Base-by-base conservation (phyloP, 345 rosid species). In the Excoecaria agallocha region DNA sequence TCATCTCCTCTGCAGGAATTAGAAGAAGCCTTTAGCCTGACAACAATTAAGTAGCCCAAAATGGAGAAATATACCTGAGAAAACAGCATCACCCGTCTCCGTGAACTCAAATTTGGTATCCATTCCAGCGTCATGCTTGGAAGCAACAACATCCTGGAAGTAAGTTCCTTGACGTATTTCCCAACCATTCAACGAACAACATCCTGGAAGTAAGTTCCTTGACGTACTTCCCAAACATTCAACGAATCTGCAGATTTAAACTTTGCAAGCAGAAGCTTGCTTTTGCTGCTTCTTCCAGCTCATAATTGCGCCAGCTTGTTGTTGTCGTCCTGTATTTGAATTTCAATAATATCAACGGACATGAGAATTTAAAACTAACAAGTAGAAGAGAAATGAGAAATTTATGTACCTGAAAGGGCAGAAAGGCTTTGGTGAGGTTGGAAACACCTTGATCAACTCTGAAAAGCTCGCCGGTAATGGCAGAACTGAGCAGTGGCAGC, bases 401-500 rank as follows among this genome's bases (percentile, higher is more conserved):
- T 10, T 43, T 10, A 43, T 13, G 66, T 38, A 91, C 94, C 97
- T 92, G 97, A 68, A 94, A n/a, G n/a, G n/a, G n/a, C n/a, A n/a
- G n/a, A n/a, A n/a, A 84, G 67, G 98, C 90, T 80, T 94, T 94
- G 54, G 95, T 81, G 77, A 95, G 90, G 76, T 92, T 92, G 82
- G 85, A 92, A 81, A 94, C 98, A 25, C 98, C 97, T 70, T 82
- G 85, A 82, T 94, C 98, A 81, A 94, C 98, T 66, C 98, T 85
- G 76, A 73, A 77, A 74, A 94, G 98, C 78, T 94, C 96, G 3
- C 85, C 98, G 17, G 98, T 92, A 71, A 92, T 88, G 69, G 93
- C 49, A 66, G 98, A 92, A 52, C 96, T n/a, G 97, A 76, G 98
- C 97, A 38, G 98, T 89, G 76, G 98, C 98, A 67, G 10, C 48